Percentiles rank a stretch among this genome's conserved stretches.
Evolutionary conservation across 331 rosid species (phyloP).

Genomic region (Rosa hybrid): DNA sequence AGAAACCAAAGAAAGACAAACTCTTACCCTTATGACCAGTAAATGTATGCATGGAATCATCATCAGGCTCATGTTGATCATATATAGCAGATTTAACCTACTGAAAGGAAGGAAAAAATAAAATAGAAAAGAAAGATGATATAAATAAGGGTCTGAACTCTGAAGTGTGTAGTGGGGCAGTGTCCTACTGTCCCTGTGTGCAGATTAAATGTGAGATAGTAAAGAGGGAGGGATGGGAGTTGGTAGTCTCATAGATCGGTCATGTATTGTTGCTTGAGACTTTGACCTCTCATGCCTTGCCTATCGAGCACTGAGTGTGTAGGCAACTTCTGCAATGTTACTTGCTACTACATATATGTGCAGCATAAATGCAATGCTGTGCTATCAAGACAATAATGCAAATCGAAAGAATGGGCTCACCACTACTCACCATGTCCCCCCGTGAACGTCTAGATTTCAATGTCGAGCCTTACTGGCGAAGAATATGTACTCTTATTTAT

Average conservation of each 20-base stretch:
- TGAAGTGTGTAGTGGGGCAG: background rate
- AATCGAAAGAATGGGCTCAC: background rate
- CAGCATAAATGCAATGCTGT: slow-evolving; percentile 17
- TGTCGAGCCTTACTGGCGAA: background rate
- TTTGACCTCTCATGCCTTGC: slow-evolving; percentile 15
- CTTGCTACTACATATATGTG: background rate
- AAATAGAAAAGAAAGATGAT: no score
- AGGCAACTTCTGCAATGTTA: background rate
- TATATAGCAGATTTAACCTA: no score
- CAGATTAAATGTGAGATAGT: slow-evolving; percentile 4
- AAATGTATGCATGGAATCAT: slow-evolving; percentile 61
- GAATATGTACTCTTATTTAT: background rate
- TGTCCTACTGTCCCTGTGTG: background rate
- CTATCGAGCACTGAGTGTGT: background rate
- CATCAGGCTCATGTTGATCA: slow-evolving; percentile 47
- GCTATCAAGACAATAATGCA: background rate
- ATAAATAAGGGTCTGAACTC: background rate
- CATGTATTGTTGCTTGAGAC: slow-evolving; percentile 8
- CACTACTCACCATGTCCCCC: background rate
- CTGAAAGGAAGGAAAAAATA: no score
- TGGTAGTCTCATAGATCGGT: background rate
- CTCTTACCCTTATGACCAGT: slow-evolving; percentile 79
- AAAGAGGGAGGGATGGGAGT: background rate
- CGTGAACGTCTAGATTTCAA: background rate
- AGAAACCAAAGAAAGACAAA: background rate